These are phyloP conservation scores for Hypoxylon sp. DNA, from an alignment of 2,329 filamentous ascomycete genomes.

Conservation along the genomic window DNA sequence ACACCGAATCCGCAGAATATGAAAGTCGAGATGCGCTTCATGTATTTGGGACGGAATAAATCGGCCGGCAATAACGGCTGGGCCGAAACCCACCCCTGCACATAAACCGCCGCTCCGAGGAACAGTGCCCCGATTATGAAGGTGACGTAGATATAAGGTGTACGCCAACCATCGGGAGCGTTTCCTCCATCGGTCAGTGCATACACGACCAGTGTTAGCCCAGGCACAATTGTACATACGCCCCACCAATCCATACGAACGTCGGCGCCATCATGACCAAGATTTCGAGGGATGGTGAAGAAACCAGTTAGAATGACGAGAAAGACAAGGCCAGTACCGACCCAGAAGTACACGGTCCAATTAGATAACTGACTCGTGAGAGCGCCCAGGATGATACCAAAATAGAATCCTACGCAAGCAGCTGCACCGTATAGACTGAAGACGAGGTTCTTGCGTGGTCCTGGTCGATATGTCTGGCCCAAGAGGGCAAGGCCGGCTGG, in stretches of 20 bases:
- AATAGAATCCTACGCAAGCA: conserved; percentile 69
- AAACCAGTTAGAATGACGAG: conserved; percentile 48
- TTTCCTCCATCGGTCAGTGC: conserved; percentile 81
- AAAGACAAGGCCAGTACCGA: conserved; percentile 64
- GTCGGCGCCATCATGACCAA: conserved; percentile 51
- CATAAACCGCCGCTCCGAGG: conserved; percentile 73
- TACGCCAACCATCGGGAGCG: conserved; percentile 78
- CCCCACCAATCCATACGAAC: conserved; percentile 80
- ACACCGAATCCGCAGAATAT: conserved; percentile 78
- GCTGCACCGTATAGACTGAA: conserved; percentile 71
- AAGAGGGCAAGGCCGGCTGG: conserved; percentile 78
- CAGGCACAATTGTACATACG: conserved; percentile 71
- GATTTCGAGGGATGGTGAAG: conserved; percentile 52
- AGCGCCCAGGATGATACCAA: conserved; percentile 76
- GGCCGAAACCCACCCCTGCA: conserved; percentile 79
- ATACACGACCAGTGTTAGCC: conserved; percentile 79
- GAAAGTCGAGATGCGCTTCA: conserved; percentile 73
- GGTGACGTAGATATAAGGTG: conserved; percentile 78
- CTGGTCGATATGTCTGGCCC: conserved; percentile 75
- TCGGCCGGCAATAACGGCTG: conserved; percentile 79
- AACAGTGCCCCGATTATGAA: conserved; percentile 74
- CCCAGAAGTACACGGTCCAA: conserved; percentile 80
- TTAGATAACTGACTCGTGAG: conserved; percentile 70
- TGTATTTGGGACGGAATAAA: conserved; percentile 78
- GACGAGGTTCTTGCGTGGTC: conserved; percentile 77